A percentile compares a stretch with the other conserved stretches of the same genome.
Evolutionary conservation across 805 yeast genomes (phyloP).

Genomic region (Pichia nanzhaoensis): DNA sequence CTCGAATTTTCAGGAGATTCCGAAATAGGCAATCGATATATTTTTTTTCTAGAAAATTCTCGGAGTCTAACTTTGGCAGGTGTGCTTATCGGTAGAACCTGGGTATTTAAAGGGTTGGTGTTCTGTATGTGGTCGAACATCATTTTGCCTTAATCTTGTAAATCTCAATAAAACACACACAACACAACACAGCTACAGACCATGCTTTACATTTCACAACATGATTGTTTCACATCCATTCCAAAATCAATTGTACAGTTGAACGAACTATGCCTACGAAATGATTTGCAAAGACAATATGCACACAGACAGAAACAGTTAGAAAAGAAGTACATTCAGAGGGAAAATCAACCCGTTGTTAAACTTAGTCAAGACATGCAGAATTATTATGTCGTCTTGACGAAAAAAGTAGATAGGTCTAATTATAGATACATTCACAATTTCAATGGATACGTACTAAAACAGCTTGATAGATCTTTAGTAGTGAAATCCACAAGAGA

Average conservation of each 20-base stretch:
- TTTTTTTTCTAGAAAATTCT: conserved; percentile 8
- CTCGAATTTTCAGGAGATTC: no score
- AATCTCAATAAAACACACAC: background rate
- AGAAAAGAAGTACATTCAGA: conserved; percentile 6
- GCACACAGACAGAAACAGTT: conserved; percentile 9
- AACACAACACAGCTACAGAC: background rate
- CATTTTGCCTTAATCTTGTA: background rate
- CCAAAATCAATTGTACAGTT: background rate
- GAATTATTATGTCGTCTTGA: conserved; percentile 22
- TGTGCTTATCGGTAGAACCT: background rate
- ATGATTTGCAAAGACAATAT: conserved; percentile 9
- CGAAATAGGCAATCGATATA: background rate
- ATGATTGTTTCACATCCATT: conserved; percentile 8
- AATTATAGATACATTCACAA: conserved; percentile 6
- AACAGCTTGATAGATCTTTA: conserved; percentile 15
- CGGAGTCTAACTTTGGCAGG: background rate
- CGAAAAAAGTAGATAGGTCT: conserved; percentile 10
- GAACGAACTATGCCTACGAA: conserved; percentile 4
- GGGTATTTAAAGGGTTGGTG: no score
- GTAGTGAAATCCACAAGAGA: conserved; percentile 20
- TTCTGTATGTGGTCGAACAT: no score
- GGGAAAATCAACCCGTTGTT: conserved; percentile 12
- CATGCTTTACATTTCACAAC: conserved; percentile 20
- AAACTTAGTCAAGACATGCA: conserved; percentile 16
- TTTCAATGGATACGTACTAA: conserved; percentile 22